Conservation (phyloP, 768 basidiomycete species). For the Lentinus tigrinus region DNA sequence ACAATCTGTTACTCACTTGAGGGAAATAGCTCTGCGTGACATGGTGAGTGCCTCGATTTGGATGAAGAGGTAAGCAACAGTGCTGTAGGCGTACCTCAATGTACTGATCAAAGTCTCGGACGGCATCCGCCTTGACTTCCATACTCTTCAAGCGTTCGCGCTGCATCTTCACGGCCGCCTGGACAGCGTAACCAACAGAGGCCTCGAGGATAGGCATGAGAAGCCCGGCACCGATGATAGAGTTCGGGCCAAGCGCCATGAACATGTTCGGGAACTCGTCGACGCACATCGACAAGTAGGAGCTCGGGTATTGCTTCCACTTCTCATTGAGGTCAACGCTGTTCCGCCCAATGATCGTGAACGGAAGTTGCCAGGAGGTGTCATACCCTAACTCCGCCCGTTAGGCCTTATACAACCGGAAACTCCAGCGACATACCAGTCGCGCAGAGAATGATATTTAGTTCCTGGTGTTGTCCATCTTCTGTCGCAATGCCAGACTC, state of each 20-base stretch:
- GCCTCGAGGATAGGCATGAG: constrained; percentile 55
- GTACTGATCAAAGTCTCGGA: constrained; percentile 62
- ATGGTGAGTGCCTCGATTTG: constrained; percentile 30
- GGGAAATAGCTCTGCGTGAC: constrained; percentile 44
- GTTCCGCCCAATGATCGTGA: constrained; percentile 53
- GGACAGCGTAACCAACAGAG: constrained; percentile 56
- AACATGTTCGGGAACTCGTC: constrained; percentile 75
- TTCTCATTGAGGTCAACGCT: constrained; percentile 51
- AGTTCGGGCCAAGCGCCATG: constrained; percentile 55
- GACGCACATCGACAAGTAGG: constrained; percentile 58
- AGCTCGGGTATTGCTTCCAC: constrained; percentile 52
- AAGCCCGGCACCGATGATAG: constrained; percentile 53
- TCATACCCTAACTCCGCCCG: constrained; percentile 45
- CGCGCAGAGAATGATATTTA: constrained; percentile 64
- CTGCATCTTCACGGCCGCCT: constrained; percentile 58
- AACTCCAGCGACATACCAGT: constrained; percentile 40
- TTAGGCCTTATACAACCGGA: not conserved
- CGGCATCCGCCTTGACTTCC: constrained; percentile 57
- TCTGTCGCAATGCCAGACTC: constrained; percentile 53
- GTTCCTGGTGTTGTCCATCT: constrained; percentile 52
- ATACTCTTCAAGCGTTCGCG: constrained; percentile 62
- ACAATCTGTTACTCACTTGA: constrained; percentile 29
- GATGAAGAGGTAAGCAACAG: not conserved
- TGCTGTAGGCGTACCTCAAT: constrained; percentile 40
- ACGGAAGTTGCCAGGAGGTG: constrained; percentile 46